Percentiles rank a stretch among this genome's conserved stretches.
Evolutionary conservation across 495 filamentous ascomycete species (phyloP).

Genomic region (Aspergillus haitiensis): DNA sequence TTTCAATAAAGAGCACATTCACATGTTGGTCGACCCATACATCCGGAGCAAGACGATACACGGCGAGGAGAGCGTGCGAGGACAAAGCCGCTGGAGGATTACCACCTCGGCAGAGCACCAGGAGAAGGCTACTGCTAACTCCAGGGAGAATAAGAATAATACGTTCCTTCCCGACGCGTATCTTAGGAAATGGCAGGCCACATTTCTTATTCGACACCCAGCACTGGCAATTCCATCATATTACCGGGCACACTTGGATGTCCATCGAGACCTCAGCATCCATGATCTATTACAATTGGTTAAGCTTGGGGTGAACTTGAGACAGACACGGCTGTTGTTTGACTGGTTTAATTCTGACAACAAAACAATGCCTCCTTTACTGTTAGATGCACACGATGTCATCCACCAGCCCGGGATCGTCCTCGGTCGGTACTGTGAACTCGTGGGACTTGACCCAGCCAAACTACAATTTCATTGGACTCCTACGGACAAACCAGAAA

Average conservation of each 20-base stretch:
- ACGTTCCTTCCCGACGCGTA: constrained; percentile 34
- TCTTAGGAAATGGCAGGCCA: constrained; percentile 30
- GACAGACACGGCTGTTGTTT: constrained; percentile 26
- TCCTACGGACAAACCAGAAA: background rate
- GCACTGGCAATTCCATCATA: constrained; percentile 31
- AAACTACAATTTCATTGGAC: constrained; percentile 12
- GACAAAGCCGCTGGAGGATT: background rate
- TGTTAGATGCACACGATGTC: constrained; percentile 40
- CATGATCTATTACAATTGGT: background rate
- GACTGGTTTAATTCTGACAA: constrained; percentile 26
- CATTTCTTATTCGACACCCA: constrained; percentile 40
- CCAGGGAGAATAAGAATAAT: constrained; percentile 18
- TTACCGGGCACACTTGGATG: constrained; percentile 26
- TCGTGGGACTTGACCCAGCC: constrained; percentile 29
- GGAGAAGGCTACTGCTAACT: too few species aligned
- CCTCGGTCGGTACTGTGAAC: constrained; percentile 25
- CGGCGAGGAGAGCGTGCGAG: constrained; percentile 4
- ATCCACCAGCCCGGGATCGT: constrained; percentile 28
- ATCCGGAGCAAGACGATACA: constrained; percentile 1
- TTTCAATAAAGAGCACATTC: constrained; percentile 5
- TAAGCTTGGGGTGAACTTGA: constrained; percentile 16
- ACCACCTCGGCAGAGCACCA: too few species aligned
- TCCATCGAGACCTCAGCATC: background rate
- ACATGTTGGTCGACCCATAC: constrained; percentile 6
- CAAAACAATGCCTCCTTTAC: constrained; percentile 20